phyloP scores from a whole-genome alignment of 176 grass and related monocot species.

The Guadua angustifolia region DNA sequence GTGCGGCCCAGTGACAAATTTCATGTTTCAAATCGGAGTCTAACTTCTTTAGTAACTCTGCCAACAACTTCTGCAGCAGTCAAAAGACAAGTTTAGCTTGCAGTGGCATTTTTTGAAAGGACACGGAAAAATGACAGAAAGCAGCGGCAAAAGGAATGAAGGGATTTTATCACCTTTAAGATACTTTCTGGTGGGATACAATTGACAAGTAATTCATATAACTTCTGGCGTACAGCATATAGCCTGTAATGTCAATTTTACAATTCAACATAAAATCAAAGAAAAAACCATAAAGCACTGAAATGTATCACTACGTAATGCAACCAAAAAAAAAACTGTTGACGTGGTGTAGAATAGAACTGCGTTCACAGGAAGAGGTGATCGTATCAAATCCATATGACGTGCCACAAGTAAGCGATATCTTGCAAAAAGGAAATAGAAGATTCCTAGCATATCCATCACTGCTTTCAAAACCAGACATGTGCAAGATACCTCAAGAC shows the following conservation, averaged over 20 bases:
- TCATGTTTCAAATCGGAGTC: slow-evolving; percentile 96
- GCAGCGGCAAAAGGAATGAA: not conserved
- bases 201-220: slow-evolving; percentile 96
- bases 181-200: slow-evolving; percentile 97
- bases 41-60: slow-evolving; percentile 91
- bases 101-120: not conserved
- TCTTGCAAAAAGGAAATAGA: not conserved
- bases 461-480: not conserved
- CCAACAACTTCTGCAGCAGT: slow-evolving; percentile 73
- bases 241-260: slow-evolving; percentile 61
- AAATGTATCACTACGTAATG: not conserved
- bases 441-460: not conserved
- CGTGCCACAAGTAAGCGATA: not conserved
- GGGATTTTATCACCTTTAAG: slow-evolving; percentile 69
- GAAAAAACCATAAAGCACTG: not conserved
- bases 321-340: slow-evolving; percentile 13
- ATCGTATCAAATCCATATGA: not conserved
- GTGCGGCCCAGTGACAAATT: slow-evolving; percentile 96
- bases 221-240: slow-evolving; percentile 86
- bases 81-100: slow-evolving; percentile 40
- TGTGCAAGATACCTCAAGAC: not conserved
- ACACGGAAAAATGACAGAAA: slow-evolving; percentile 17
- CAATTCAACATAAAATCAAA: slow-evolving; percentile 19
- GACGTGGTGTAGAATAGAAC: not conserved
- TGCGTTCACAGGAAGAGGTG: not conserved